A percentile compares a stretch with the other conserved stretches of the same genome.
phyloP scores from a whole-genome alignment of 768 basidiomycete species.

The Suillus subluteus region DNA sequence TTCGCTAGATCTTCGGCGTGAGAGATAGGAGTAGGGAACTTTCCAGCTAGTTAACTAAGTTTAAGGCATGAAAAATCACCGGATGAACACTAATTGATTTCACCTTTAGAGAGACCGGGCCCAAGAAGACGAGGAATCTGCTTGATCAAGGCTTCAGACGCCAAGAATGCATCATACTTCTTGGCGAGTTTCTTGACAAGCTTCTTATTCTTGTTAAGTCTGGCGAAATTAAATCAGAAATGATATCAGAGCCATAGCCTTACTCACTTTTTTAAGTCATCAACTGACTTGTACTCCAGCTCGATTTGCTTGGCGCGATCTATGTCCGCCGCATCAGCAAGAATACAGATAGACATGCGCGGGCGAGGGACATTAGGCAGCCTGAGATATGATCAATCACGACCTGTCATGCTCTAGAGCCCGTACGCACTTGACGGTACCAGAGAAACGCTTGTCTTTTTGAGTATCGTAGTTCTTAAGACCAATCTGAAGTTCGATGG shows the following conservation, averaged over 20 bases:
- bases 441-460: constrained; percentile 99
- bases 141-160: constrained; percentile 97
- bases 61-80: neutral
- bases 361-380: constrained; percentile 97
- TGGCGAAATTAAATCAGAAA: constrained; percentile 32
- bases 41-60: constrained; percentile 65
- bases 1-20: constrained; percentile 86
- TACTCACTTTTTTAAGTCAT: constrained; percentile 95
- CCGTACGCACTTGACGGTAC: constrained; percentile 84
- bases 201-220: constrained; percentile 99
- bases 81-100: neutral
- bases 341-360: constrained; percentile 99
- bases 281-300: constrained; percentile 98
- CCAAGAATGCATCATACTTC: constrained; percentile 98
- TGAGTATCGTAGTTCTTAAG: constrained; percentile 99
- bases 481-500: constrained; percentile 94
- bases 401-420: neutral
- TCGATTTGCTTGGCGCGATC: constrained; percentile 98
- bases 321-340: constrained; percentile 98
- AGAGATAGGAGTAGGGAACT: constrained; percentile 97
- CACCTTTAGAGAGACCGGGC: constrained; percentile 98
- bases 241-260: neutral
- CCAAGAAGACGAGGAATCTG: constrained; percentile 99
- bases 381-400: constrained; percentile 44
- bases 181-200: constrained; percentile 99